phyloP scores from a whole-genome alignment of 1,284 basidiomycete species.

The Papiliotrema nemorosa region DNA sequence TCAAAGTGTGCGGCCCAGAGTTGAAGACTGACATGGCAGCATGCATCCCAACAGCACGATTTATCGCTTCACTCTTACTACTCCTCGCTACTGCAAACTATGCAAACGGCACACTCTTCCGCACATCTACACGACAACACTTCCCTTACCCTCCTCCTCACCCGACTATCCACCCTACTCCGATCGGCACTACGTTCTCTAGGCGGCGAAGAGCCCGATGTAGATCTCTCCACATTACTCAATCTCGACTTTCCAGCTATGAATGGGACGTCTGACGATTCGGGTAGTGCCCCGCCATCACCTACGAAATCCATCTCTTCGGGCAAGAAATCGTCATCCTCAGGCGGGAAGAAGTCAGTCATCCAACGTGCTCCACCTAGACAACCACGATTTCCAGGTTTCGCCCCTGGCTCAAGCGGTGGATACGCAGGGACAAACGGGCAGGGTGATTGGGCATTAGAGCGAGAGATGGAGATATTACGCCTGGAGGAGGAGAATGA shows the following conservation, averaged over 20 bases:
- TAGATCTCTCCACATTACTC: constrained; percentile 17
- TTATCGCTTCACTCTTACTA: constrained; percentile 86
- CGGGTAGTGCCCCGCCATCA: constrained; percentile 2
- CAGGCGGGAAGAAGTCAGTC: background rate
- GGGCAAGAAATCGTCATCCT: constrained; percentile 1
- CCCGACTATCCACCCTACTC: constrained; percentile 67
- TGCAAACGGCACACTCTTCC: constrained; percentile 63
- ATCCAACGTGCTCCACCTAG: constrained; percentile 13
- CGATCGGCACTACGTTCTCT: constrained; percentile 68
- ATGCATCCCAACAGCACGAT: constrained; percentile 89
- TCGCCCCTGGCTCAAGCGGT: constrained; percentile 34
- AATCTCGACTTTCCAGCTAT: background rate
- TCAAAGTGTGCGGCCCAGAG: background rate
- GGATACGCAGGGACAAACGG: constrained; percentile 46
- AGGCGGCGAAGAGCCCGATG: constrained; percentile 59
- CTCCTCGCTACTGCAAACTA: constrained; percentile 72
- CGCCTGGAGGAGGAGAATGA: constrained; percentile 77
- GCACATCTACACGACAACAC: constrained; percentile 61
- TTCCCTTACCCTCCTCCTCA: constrained; percentile 63
- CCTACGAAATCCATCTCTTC: constrained; percentile 10
- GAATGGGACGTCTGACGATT: background rate
- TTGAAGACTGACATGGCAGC: constrained; percentile 51
- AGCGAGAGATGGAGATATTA: constrained; percentile 76
- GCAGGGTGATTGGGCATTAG: constrained; percentile 71
- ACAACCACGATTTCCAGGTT: constrained; percentile 31